phyloP scores from a whole-genome alignment of 306 rosid genomes.

The Lathyrus tuberosus region DNA sequence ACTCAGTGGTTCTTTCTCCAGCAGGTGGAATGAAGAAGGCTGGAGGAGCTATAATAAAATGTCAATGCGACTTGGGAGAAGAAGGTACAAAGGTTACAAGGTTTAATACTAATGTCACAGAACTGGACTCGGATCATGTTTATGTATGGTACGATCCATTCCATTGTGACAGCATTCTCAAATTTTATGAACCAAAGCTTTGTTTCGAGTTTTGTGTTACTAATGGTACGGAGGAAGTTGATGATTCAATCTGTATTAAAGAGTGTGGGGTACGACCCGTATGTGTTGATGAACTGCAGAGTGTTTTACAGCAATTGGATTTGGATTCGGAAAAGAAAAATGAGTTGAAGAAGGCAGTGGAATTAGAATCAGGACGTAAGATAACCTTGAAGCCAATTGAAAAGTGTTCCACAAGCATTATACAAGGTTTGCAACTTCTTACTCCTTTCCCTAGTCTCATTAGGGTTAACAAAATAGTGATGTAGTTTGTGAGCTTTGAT shows the following conservation, averaged over 20 bases:
- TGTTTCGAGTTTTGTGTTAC: constrained; percentile 27
- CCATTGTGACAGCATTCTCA: constrained; percentile 33
- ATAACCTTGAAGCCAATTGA: not conserved
- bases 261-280: constrained; percentile 19
- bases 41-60: not conserved
- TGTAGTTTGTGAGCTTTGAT: no score
- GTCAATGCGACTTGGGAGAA: constrained; percentile 13
- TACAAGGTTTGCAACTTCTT: no score
- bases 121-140: constrained; percentile 37
- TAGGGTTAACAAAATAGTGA: no score
- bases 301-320: not conserved
- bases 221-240: not conserved
- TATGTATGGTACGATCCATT: constrained; percentile 46
- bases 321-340: not conserved
- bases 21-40: not conserved
- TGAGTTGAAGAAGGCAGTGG: not conserved
- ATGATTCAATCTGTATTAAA: constrained; percentile 8
- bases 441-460: not conserved
- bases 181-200: not conserved
- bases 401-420: not conserved
- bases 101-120: constrained; percentile 4
- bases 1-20: constrained; percentile 37
- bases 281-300: not conserved
- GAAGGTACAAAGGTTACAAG: not conserved
- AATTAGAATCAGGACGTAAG: not conserved